Base-by-base conservation (phyloP, 2,329 filamentous ascomycete species). In the Aureobasidium vineae region DNA sequence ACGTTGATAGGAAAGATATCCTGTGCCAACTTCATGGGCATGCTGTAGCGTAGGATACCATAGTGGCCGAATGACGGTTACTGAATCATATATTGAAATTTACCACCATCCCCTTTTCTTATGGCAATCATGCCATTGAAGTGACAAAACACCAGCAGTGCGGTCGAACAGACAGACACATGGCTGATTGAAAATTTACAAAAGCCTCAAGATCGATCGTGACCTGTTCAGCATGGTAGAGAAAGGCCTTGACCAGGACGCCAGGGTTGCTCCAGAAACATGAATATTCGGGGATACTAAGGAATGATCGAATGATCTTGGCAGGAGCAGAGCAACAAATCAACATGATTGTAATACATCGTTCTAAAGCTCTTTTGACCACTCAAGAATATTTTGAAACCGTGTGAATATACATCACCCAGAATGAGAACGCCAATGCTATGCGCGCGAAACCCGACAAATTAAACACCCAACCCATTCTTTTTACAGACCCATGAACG, bases 371-470 rank as follows among this genome's bases (percentile, higher is more conserved):
- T 64, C n/a, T 54, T 49, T 45, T 26, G 28, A 38, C 40, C 23
- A 45, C 23, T 23, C 21, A 52, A 41, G 38, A 47, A 43, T 53
- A 64, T 53, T 54, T 64, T 45, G 33, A 21, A 41, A 7, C 38
- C 53, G 61, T n/a, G 60, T 64, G 31, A 64, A 54, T 64, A 23
- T 36, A 63, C 45, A 64, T 49, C 31, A 64, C 49, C 38, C 49
- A 63, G 38, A 53, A 64, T 36, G 19, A 64, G 47, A 68, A 68
- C 67, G 67, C 67, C 67, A 56, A 60, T 63, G 67, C 65, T 68
- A 68, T 68, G 67, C 67, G 50, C 47, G 52, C 38, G 28, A 67
- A 52, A 67, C 26, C 36, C n/a, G 38, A 6, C 45, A 52, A 50
- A 59, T 26, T 5, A 45, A n/a, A 63, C 40, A 47, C 38, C 57